Evolutionary conservation across 164 flowering plant species (phyloP).

Genomic region (Stephania japonica): DNA sequence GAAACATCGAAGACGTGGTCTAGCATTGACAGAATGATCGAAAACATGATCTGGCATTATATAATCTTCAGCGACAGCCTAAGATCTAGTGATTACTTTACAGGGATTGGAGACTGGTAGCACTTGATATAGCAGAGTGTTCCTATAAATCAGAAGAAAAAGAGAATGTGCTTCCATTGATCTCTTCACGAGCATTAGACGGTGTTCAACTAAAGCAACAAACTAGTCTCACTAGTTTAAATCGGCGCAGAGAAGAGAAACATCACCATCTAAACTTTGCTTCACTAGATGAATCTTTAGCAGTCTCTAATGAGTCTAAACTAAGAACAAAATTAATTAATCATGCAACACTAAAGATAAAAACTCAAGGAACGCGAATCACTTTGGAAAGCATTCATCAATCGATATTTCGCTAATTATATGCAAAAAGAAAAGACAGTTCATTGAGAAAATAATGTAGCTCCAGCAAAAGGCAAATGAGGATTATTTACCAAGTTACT

Average conservation of each 20-base stretch:
- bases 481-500: conserved; percentile 7
- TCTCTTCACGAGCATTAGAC: too few relatives aligned
- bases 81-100: too few relatives aligned
- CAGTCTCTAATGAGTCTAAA: not conserved
- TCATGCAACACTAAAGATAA: not conserved
- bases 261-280: not conserved
- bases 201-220: too few relatives aligned
- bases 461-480: conserved; percentile 9
- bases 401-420: not conserved
- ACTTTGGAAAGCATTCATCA: not conserved
- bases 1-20: too few relatives aligned
- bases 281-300: not conserved
- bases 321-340: not conserved
- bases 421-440: not conserved
- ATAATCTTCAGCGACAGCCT: too few relatives aligned
- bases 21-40: too few relatives aligned
- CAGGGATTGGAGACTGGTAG: too few relatives aligned
- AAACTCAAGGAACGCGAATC: not conserved
- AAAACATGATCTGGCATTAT: too few relatives aligned
- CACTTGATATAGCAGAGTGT: too few relatives aligned
- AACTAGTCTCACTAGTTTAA: not conserved
- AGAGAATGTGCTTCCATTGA: too few relatives aligned
- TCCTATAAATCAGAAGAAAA: too few relatives aligned
- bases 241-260: not conserved
- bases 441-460: not conserved